Percentiles rank a stretch among this genome's conserved stretches.
phyloP scores from a whole-genome alignment of 23 red algal species.

The Gracilaria gracilis region DNA sequence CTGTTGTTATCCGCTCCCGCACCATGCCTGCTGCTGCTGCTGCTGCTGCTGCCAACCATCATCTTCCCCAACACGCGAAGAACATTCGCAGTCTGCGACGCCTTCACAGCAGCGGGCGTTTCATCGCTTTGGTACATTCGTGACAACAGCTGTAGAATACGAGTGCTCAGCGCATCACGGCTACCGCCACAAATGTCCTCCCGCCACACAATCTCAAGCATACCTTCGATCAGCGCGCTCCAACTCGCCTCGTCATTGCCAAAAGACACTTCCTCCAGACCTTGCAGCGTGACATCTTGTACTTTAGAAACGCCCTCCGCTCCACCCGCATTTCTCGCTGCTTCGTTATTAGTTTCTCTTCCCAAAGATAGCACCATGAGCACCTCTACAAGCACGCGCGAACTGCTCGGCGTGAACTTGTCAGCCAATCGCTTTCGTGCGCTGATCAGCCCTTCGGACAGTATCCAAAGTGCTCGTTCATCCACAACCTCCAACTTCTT shows the following conservation, averaged over 20 bases:
- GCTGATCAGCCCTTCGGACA: constrained; percentile 49
- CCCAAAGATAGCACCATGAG: constrained; percentile 24
- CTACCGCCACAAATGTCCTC: constrained; percentile 18
- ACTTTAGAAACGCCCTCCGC: constrained; percentile 26
- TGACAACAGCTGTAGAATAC: constrained; percentile 23
- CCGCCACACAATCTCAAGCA: constrained; percentile 27
- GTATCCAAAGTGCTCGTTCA: constrained; percentile 56
- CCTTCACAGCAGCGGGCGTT: constrained; percentile 38
- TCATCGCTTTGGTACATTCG: constrained; percentile 51
- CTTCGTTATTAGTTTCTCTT: neutral
- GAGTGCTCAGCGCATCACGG: constrained; percentile 4
- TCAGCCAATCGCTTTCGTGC: constrained; percentile 33
- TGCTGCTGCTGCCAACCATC: constrained; percentile 42
- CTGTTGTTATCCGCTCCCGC: neutral
- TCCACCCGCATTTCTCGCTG: neutral
- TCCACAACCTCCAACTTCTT: constrained; percentile 58
- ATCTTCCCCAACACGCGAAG: constrained; percentile 49
- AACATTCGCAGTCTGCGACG: constrained; percentile 21
- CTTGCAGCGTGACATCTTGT: constrained; percentile 59
- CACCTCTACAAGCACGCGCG: constrained; percentile 28
- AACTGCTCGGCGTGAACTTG: constrained; percentile 60
- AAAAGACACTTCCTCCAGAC: constrained; percentile 44
- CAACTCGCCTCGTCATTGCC: constrained; percentile 62
- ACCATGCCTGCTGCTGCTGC: neutral
- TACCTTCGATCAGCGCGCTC: constrained; percentile 50